These are phyloP conservation scores for Tubosaeta brunneosetosa DNA, from an alignment of 768 basidiomycete genomes.

Conservation along the genomic window DNA sequence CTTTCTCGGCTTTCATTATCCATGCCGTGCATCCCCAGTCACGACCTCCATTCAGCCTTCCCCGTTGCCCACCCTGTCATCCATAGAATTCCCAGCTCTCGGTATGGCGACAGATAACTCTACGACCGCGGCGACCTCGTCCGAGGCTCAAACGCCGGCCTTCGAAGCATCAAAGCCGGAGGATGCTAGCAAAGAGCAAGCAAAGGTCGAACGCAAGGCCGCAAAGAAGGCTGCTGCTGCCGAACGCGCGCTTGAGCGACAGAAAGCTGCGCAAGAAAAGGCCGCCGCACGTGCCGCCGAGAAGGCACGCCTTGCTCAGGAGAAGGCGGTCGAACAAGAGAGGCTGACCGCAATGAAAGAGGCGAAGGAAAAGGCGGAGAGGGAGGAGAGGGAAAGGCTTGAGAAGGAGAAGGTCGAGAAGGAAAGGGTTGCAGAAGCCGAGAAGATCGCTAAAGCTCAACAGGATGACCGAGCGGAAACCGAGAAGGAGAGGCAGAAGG, in stretches of 20 bases:
- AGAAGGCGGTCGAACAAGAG: slow-evolving; percentile 55
- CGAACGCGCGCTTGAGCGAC: slow-evolving; percentile 59
- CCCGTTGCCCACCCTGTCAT: slow-evolving; percentile 50
- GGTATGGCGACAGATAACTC: slow-evolving; percentile 14
- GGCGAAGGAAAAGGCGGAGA: slow-evolving; percentile 36
- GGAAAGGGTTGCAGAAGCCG: slow-evolving; percentile 36
- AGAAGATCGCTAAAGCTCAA: slow-evolving; percentile 32
- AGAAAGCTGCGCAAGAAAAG: slow-evolving; percentile 54
- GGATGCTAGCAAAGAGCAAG: slow-evolving; percentile 41
- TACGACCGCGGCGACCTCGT: slow-evolving; percentile 1
- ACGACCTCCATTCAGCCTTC: slow-evolving; percentile 35
- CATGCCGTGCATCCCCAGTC: slow-evolving; percentile 27
- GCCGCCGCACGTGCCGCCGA: slow-evolving; percentile 48
- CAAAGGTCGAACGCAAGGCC: slow-evolving; percentile 58
- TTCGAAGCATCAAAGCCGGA: slow-evolving; percentile 27
- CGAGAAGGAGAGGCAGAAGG: slow-evolving; percentile 25
- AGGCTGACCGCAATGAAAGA: slow-evolving; percentile 36
- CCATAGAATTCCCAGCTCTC: slow-evolving; percentile 75
- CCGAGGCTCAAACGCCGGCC: slow-evolving; percentile 21
- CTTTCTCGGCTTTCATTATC: slow-evolving; percentile 20
- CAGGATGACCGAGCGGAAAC: slow-evolving; percentile 26
- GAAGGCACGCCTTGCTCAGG: slow-evolving; percentile 47
- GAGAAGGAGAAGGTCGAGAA: slow-evolving; percentile 39
- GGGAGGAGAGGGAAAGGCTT: slow-evolving; percentile 31
- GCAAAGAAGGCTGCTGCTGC: slow-evolving; percentile 60